Evolutionary conservation across 768 basidiomycete genomes (phyloP), one percentile per base, ranked within the genome.

Genomic region (Lactifluus pinguis): DNA sequence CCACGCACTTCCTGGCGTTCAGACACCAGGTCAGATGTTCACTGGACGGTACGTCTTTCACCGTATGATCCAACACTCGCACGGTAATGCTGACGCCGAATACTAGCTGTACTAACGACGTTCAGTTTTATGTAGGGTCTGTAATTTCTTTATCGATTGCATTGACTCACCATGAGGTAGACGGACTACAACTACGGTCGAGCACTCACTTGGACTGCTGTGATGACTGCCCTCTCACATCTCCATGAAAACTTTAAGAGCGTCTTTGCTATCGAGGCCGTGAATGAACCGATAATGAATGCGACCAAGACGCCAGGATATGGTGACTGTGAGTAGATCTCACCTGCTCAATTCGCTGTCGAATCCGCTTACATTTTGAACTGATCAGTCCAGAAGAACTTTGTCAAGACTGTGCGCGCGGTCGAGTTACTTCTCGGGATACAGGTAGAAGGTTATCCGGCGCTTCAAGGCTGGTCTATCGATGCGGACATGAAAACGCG

Each of bases 281-380:
- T 86, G 32, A 92, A 92, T 63, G 89, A 92, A 60, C 86, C 86
- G 0, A 82, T 87, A 66, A 85, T 83, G 85, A 73, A 92, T 66
- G 86, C 87, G 7, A 68, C 59, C 17, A 70, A 76, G 62, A 91
- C 89, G 1, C 88, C 89, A 0, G 81, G 77, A 29, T 83, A 86
- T 48, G 87, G 87, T 29, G 74, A 77, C 44, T 92, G 88, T 89
- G 68, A 56, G 83, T 68, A 65, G 10, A 11, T 47, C 47, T 42
- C 17, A 32, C 19, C 13, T 25, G 11, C n/a, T 5, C 11, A 17
- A 38, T 17, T 25, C 30, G 42, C 50, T 6, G 0, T 21, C 39
- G 13, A 25, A 41, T 5, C 25, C 8, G 6, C 49, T 38, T n/a
- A 50, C 49, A 6, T 38, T 14, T n/a, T 38, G 14, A 4, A 9